These are phyloP conservation scores for Digitaria exilis DNA, from an alignment of 202 grass and related monocot genomes.

Conservation along the genomic window DNA sequence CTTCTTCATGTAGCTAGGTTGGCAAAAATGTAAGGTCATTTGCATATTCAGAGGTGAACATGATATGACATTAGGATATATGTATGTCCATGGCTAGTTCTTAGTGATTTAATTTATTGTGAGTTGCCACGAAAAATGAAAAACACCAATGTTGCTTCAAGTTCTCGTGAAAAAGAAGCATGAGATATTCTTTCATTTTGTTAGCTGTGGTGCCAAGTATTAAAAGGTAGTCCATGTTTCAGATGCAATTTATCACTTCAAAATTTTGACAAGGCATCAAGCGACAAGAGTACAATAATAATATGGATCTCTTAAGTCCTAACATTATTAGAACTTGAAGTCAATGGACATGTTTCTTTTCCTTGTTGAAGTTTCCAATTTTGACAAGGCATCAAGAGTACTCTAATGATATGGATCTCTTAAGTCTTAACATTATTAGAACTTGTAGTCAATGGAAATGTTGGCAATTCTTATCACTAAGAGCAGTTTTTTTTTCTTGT, in stretches of 20 bases:
- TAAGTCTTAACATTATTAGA: neutral
- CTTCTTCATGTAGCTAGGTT: neutral
- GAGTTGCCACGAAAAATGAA: neutral
- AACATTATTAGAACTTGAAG: no score
- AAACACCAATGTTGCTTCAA: neutral
- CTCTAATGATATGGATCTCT: no score
- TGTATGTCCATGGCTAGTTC: no score
- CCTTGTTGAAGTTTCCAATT: no score
- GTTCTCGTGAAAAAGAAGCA: neutral
- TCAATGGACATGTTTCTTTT: no score
- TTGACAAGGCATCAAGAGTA: no score
- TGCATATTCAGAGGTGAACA: neutral
- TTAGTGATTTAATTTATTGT: no score
- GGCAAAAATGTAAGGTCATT: neutral
- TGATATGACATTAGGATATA: neutral
- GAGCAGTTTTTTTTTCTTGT: neutral
- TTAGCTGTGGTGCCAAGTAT: neutral
- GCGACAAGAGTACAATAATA: neutral
- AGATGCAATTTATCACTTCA: neutral
- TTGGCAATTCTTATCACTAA: neutral
- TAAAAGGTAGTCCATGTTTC: neutral
- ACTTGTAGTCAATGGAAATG: neutral
- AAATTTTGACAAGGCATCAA: neutral
- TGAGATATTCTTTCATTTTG: neutral
- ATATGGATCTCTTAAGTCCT: no score